Evolutionary conservation across 1,284 basidiomycete genomes (phyloP), one percentile per base, ranked within the genome.

Genomic region (Rhodofomes roseus): DNA sequence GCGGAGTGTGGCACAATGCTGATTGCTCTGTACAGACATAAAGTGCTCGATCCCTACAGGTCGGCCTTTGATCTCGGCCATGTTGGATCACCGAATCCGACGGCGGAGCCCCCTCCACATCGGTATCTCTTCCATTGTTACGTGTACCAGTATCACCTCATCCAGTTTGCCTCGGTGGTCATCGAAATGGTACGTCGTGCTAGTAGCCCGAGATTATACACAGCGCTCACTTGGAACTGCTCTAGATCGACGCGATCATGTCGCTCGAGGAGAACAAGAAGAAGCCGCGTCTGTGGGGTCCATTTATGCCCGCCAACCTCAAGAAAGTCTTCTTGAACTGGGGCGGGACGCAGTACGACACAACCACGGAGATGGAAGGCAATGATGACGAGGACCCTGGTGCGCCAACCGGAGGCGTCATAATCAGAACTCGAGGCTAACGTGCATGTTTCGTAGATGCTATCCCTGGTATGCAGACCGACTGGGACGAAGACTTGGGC

Each of bases 11-110:
- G n/a, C n/a, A n/a, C n/a, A n/a, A n/a, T n/a, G n/a, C n/a, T n/a
- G n/a, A n/a, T n/a, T n/a, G n/a, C n/a, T 44, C 36, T 61, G 36
- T 9, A 1, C 55, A 89, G 91, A 57, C 78, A 86, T 50, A 71
- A 72, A 1, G 82, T 95, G 14, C 71, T 94, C 1, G 86, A 89
- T 56, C 90, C 92, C 0, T 94, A 92, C 67, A 78, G 80, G 11
- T 72, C 79, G 22, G 77, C 83, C 0, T 86, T 92, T 60, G 83
- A 88, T 54, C 74, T 81, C 25, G 66, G 66, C n/a, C 70, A 74
- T 41, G 74, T 77, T 18, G 62, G 70, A 11, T 60, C 62, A 12
- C 58, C 71, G 4, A 63, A 65, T 20, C 72, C 74, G 2, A 67
- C 66, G 4, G 65, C 70, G 18, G 68, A 69, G 2, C 69, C 74